Evolutionary conservation across 179 eudicot genomes (phyloP).

Genomic region (Drosera spatulata): DNA sequence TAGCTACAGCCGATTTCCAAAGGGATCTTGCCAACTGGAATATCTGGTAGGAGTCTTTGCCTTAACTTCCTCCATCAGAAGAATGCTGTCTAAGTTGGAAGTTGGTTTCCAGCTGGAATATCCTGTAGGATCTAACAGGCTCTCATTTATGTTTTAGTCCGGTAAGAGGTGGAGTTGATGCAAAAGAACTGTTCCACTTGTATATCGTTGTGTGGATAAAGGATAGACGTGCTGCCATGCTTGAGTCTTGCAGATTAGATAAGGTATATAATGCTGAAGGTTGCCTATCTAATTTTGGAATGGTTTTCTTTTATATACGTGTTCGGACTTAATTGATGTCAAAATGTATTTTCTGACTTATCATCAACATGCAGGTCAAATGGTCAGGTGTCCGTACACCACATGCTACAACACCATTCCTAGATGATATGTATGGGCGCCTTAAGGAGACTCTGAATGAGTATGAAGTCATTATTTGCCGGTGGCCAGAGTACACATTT

Average conservation of each 20-base stretch:
- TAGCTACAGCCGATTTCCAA: slow-evolving; percentile 94
- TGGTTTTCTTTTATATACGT: not conserved
- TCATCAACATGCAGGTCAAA: slow-evolving; percentile 46
- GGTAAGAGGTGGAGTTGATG: slow-evolving; percentile 96
- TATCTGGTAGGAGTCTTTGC: slow-evolving; percentile 40
- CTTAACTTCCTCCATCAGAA: too few relatives aligned
- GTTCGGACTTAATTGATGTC: not conserved
- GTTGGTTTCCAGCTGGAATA: too few relatives aligned
- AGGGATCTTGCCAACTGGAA: slow-evolving; percentile 81
- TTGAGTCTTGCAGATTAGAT: slow-evolving; percentile 84
- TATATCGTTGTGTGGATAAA: slow-evolving; percentile 94
- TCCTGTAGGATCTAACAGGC: too few relatives aligned
- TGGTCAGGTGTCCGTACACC: slow-evolving; percentile 80
- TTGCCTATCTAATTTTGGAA: too few relatives aligned
- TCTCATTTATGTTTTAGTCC: slow-evolving; percentile 23
- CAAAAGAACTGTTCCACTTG: slow-evolving; percentile 85
- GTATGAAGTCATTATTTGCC: slow-evolving; percentile 84
- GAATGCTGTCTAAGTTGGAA: too few relatives aligned
- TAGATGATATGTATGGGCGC: slow-evolving; percentile 89
- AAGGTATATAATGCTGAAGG: slow-evolving; percentile 36
- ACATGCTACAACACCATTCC: slow-evolving; percentile 83
- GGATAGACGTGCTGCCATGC: slow-evolving; percentile 86
- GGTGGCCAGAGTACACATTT: slow-evolving; percentile 97
- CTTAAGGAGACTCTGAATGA: slow-evolving; percentile 66
- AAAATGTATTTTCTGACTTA: not conserved